phyloP scores from a whole-genome alignment of 1,284 basidiomycete genomes.

The Paramarasmius palmivorus region DNA sequence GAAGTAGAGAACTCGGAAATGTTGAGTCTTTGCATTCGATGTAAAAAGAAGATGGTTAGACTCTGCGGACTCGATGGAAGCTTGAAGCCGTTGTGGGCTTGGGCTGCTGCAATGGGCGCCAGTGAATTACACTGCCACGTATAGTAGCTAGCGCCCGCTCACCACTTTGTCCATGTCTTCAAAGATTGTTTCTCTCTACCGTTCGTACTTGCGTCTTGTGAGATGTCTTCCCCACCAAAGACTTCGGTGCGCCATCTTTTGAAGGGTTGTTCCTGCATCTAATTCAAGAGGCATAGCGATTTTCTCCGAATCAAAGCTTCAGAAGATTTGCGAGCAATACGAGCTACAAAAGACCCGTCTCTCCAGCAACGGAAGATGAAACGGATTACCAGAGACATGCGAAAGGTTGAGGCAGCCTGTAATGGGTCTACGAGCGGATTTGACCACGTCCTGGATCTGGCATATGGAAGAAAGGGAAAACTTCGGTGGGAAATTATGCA shows the following conservation, averaged over 20 bases:
- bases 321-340: constrained; percentile 53
- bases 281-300: constrained; percentile 41
- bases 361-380: constrained; percentile 45
- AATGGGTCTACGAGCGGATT: constrained; percentile 54
- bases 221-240: constrained; percentile 56
- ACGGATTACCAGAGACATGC: constrained; percentile 52
- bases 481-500: constrained; percentile 65
- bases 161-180: constrained; percentile 1
- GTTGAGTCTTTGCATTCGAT: too few relatives aligned
- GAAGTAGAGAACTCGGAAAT: too few relatives aligned
- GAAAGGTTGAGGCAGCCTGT: constrained; percentile 59
- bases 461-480: constrained; percentile 78
- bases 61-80: too few relatives aligned
- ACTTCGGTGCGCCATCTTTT: constrained; percentile 46
- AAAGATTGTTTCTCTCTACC: constrained; percentile 46
- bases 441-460: constrained; percentile 62
- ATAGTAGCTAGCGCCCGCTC: too few relatives aligned
- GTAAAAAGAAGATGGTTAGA: too few relatives aligned
- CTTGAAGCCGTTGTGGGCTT: too few relatives aligned
- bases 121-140: too few relatives aligned
- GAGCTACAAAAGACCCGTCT: constrained; percentile 24
- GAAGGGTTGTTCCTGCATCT: neutral
- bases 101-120: too few relatives aligned
- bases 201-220: constrained; percentile 52
- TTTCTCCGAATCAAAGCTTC: constrained; percentile 65